Evolutionary conservation across 176 grass and related monocot genomes (phyloP).

Genomic region (Oryza glumipatula): DNA sequence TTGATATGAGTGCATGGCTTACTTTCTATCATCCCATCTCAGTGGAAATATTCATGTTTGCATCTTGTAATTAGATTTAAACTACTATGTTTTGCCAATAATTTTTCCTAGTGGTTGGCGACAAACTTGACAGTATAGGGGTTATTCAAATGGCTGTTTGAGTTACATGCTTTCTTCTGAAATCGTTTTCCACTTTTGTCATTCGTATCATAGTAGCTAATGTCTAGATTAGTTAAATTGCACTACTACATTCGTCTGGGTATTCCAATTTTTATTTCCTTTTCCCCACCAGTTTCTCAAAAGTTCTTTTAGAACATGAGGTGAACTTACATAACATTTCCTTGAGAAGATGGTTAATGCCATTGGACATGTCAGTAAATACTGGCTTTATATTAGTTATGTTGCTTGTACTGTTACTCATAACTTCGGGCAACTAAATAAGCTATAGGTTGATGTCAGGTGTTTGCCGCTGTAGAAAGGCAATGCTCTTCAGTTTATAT

Average conservation of each 20-base stretch:
- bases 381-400: not conserved
- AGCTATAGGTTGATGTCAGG: not conserved
- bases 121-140: not conserved
- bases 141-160: not conserved
- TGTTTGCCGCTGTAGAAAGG: not conserved
- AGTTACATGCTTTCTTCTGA: not conserved
- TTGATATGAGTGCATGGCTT: not conserved
- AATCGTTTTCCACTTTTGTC: not conserved
- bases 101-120: not conserved
- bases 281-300: not conserved
- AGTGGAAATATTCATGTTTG: not conserved
- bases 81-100: not conserved
- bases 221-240: not conserved
- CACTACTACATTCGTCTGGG: not conserved
- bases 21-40: not conserved
- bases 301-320: not conserved
- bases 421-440: not conserved
- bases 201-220: not conserved
- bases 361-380: not conserved
- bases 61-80: not conserved
- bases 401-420: not conserved
- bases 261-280: not conserved
- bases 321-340: not conserved
- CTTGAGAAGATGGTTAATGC: not conserved
- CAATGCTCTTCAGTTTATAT: not conserved